Conservation (phyloP, 2,329 filamentous ascomycete species). For the Claviceps maximensis region DNA sequence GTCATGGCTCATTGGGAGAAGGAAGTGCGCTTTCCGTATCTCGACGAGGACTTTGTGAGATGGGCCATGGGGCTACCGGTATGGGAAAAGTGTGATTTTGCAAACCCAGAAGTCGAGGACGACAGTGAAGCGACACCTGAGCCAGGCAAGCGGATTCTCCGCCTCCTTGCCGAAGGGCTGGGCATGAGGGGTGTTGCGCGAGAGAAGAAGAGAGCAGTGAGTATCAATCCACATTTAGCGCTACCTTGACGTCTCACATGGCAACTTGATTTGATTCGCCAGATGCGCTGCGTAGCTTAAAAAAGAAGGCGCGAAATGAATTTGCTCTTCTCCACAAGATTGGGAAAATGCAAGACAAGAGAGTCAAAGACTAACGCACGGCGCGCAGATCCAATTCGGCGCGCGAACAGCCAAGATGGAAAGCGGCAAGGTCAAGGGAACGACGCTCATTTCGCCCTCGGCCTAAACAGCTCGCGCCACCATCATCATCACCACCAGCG, state of each 20-base stretch:
- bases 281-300: neutral
- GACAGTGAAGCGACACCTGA: constrained; percentile 28
- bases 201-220: constrained; percentile 59
- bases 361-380: neutral
- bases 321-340: no score
- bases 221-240: no score
- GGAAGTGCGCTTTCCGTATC: constrained; percentile 79
- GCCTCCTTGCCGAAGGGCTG: constrained; percentile 61
- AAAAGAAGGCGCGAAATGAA: neutral
- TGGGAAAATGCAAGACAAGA: neutral
- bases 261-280: no score
- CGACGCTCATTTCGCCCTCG: constrained; percentile 38
- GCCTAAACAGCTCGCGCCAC: neutral
- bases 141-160: constrained; percentile 66
- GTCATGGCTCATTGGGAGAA: constrained; percentile 80
- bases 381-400: constrained; percentile 61
- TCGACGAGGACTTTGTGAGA: constrained; percentile 75
- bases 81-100: constrained; percentile 82
- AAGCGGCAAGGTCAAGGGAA: constrained; percentile 53
- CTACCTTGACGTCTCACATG: neutral
- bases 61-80: constrained; percentile 66
- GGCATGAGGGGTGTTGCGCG: constrained; percentile 57
- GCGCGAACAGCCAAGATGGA: constrained; percentile 77
- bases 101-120: constrained; percentile 24
- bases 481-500: no score